A percentile compares a stretch with the other conserved stretches of the same genome.
Conservation (phyloP, 2,329 filamentous ascomycete species). For the Ustilaginoidea virens region DNA sequence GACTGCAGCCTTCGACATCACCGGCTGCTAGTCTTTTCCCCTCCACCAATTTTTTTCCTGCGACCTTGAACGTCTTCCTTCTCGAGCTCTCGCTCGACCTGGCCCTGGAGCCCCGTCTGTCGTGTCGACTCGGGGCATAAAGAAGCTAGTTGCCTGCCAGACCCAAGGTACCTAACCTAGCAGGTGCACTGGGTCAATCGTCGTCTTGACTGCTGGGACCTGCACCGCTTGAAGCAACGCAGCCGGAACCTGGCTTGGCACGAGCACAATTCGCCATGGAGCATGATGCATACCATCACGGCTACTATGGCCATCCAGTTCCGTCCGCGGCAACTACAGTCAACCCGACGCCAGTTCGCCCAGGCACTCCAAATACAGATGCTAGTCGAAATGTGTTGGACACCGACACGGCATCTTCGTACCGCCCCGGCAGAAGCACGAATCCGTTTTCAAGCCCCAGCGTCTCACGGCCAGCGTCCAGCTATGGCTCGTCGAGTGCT, state of each 20-base stretch:
- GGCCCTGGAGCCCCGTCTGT: too few relatives aligned
- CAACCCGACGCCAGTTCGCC: slow-evolving; percentile 22
- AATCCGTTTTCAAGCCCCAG: slow-evolving; percentile 33
- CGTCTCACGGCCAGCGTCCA: slow-evolving; percentile 30
- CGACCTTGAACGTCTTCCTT: too few relatives aligned
- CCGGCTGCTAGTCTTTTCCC: too few relatives aligned
- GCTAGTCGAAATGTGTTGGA: slow-evolving; percentile 25
- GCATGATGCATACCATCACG: slow-evolving; percentile 9
- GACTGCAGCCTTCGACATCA: too few relatives aligned
- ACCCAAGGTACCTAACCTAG: too few relatives aligned
- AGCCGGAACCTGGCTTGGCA: too few relatives aligned
- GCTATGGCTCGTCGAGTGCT: slow-evolving; percentile 28
- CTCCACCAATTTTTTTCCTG: too few relatives aligned
- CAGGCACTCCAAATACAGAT: slow-evolving; percentile 27
- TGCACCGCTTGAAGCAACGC: too few relatives aligned
- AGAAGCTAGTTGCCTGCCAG: too few relatives aligned
- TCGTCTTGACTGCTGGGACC: not conserved
- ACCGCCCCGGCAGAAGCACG: slow-evolving; percentile 12
- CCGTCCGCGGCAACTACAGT: slow-evolving; percentile 22
- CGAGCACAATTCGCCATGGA: too few relatives aligned
- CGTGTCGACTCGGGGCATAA: too few relatives aligned
- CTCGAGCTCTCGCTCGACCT: too few relatives aligned
- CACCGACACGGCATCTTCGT: slow-evolving; percentile 20
- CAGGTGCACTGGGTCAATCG: not conserved
- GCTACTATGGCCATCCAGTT: slow-evolving; percentile 13